These are phyloP conservation scores for Verbena officinalis DNA, from an alignment of 257 asterid species.

Conservation along the genomic window DNA sequence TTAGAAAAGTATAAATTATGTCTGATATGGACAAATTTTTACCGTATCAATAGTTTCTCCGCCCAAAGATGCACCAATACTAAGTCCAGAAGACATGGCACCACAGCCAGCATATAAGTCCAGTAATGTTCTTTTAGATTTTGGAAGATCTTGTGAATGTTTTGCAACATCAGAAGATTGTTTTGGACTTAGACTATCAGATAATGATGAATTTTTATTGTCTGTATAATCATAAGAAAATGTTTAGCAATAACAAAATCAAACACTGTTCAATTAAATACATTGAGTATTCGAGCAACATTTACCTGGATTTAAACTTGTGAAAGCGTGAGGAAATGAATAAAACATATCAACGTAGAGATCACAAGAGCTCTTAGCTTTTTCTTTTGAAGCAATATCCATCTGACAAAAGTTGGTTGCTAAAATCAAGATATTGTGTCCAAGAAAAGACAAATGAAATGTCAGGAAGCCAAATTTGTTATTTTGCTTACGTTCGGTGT, in stretches of 20 bases:
- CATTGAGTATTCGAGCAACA: neutral
- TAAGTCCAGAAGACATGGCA: slow-evolving; percentile 40
- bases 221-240: slow-evolving; percentile 7
- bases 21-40: neutral
- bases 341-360: slow-evolving; percentile 34
- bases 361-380: slow-evolving; percentile 25
- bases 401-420: slow-evolving; percentile 23
- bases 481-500: slow-evolving; percentile 35
- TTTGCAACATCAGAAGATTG: neutral
- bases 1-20: neutral
- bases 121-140: slow-evolving; percentile 12
- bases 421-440: neutral
- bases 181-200: neutral
- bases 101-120: slow-evolving; percentile 43
- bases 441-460: neutral
- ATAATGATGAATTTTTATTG: neutral
- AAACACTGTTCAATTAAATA: neutral
- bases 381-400: slow-evolving; percentile 12
- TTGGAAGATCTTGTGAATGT: neutral
- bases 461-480: neutral
- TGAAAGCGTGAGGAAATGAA: slow-evolving; percentile 37
- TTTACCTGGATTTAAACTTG: slow-evolving; percentile 19
- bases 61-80: slow-evolving; percentile 32
- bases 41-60: slow-evolving; percentile 30
- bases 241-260: neutral